phyloP scores from a whole-genome alignment of 768 basidiomycete genomes.

The Chalciporus sphaerocephalus region DNA sequence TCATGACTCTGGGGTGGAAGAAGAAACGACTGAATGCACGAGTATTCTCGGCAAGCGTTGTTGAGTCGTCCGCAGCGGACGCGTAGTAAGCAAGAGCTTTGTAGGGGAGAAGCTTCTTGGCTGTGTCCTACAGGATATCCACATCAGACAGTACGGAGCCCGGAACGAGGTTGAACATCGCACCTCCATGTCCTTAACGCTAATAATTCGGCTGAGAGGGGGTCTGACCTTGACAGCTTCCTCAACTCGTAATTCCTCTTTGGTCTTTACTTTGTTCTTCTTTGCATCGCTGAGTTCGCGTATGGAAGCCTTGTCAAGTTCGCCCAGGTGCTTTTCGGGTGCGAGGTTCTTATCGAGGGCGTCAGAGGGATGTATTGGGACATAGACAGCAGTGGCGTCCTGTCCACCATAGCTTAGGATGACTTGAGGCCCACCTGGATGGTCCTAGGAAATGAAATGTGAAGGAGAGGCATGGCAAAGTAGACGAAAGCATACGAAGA shows the following conservation, averaged over 20 bases:
- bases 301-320: constrained; percentile 47
- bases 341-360: constrained; percentile 71
- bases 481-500: constrained; percentile 43
- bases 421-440: constrained; percentile 78
- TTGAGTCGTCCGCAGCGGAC: constrained; percentile 82
- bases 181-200: constrained; percentile 80
- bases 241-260: constrained; percentile 67
- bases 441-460: constrained; percentile 42
- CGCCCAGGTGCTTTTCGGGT: constrained; percentile 67
- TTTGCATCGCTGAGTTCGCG: constrained; percentile 34
- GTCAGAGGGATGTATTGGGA: constrained; percentile 83
- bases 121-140: constrained; percentile 49
- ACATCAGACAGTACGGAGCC: background rate
- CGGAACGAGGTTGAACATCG: background rate
- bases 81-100: constrained; percentile 82
- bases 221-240: constrained; percentile 58
- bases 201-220: constrained; percentile 66
- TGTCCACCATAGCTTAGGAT: constrained; percentile 81
- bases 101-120: constrained; percentile 64
- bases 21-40: constrained; percentile 82
- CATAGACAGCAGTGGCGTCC: constrained; percentile 74
- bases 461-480: background rate
- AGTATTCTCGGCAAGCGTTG: constrained; percentile 63
- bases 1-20: constrained; percentile 82
- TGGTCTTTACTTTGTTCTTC: constrained; percentile 48